Conservation (phyloP, 2,329 filamentous ascomycete species). For the Stagonosporopsis tanaceti region DNA sequence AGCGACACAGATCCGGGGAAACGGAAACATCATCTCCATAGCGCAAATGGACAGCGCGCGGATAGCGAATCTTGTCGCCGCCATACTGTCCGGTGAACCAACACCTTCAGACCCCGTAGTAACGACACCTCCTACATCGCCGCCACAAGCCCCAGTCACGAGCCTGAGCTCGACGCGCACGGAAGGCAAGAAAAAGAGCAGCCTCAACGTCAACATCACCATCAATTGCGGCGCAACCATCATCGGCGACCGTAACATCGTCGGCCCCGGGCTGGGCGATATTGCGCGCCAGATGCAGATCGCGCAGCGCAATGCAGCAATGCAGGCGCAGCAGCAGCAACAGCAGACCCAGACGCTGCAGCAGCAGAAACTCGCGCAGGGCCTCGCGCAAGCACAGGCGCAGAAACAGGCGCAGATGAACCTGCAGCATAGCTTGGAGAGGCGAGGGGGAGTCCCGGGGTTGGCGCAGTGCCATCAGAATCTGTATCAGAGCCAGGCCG, state of each 20-base stretch:
- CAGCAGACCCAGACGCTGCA: slow-evolving; percentile 18
- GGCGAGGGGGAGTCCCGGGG: slow-evolving; percentile 12
- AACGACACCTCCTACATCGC: slow-evolving; percentile 1
- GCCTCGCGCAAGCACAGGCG: slow-evolving; percentile 12
- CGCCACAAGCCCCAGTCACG: slow-evolving; percentile 13
- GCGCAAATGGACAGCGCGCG: slow-evolving; percentile 41
- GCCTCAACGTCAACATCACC: slow-evolving; percentile 40
- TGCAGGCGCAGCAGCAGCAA: slow-evolving; percentile 26
- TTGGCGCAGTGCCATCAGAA: slow-evolving; percentile 22
- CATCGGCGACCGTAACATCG: slow-evolving; percentile 47
- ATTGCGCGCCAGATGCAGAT: slow-evolving; percentile 46
- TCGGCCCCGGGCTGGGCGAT: slow-evolving; percentile 44
- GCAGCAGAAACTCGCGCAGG: slow-evolving; percentile 19
- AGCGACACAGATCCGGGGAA: slow-evolving; percentile 43
- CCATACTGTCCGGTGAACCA: slow-evolving; percentile 29
- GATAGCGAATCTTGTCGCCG: slow-evolving; percentile 38
- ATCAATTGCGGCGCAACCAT: slow-evolving; percentile 47
- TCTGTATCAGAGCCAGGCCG: slow-evolving; percentile 23
- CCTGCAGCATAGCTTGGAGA: slow-evolving; percentile 15
- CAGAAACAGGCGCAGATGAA: slow-evolving; percentile 19
- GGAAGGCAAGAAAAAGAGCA: slow-evolving; percentile 17
- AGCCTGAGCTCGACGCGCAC: slow-evolving; percentile 12
- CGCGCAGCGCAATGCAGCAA: slow-evolving; percentile 33
- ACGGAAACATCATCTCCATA: slow-evolving; percentile 46
- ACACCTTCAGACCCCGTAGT: slow-evolving; percentile 9